These are phyloP conservation scores for Fusarium austroafricanum DNA, from an alignment of 2,329 filamentous ascomycete species.

Conservation along the genomic window DNA sequence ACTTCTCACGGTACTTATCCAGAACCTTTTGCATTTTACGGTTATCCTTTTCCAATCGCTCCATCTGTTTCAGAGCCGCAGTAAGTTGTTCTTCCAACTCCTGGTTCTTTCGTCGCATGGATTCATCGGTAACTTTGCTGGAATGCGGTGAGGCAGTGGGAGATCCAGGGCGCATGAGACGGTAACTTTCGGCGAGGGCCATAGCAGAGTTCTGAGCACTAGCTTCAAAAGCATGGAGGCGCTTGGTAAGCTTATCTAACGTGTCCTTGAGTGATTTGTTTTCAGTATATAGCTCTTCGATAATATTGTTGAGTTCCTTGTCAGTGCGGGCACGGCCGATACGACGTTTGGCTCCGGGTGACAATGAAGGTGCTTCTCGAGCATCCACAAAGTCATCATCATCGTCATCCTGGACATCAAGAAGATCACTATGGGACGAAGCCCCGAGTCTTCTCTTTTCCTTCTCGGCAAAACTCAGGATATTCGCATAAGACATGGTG, in stretches of 20 bases:
- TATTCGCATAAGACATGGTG: conserved; percentile 92
- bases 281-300: conserved; percentile 90
- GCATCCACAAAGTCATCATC: conserved; percentile 94
- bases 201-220: conserved; percentile 89
- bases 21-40: conserved; percentile 67
- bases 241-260: conserved; percentile 85
- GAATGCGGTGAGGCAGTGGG: conserved; percentile 54
- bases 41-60: conserved; percentile 73
- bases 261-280: conserved; percentile 87
- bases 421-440: conserved; percentile 62
- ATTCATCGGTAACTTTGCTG: conserved; percentile 48
- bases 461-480: conserved; percentile 77
- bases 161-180: conserved; percentile 69
- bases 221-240: conserved; percentile 93
- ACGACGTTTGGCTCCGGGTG: conserved; percentile 56
- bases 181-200: conserved; percentile 85
- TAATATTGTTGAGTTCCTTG: conserved; percentile 69
- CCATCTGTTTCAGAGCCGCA: conserved; percentile 68
- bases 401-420: conserved; percentile 66
- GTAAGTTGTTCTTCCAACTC: conserved; percentile 77
- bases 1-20: conserved; percentile 69
- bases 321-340: conserved; percentile 56
- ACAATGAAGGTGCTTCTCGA: conserved; percentile 69
- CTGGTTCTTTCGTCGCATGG: conserved; percentile 62
- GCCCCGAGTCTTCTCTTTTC: conserved; percentile 70